phyloP scores from a whole-genome alignment of 257 asterid species.

The Jaltomata sinuosa region DNA sequence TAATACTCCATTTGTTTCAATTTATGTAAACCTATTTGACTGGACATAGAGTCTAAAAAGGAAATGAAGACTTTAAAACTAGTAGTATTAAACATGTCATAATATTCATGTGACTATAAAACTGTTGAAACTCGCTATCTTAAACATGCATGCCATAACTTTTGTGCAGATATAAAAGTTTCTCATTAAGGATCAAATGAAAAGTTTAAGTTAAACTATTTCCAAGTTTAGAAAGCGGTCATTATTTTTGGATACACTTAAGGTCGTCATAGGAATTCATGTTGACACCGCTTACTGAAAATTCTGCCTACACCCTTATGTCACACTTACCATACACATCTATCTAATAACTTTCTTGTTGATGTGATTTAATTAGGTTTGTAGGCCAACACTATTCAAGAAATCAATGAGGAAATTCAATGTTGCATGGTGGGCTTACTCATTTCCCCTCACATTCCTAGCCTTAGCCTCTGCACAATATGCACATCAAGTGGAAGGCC shows the following conservation, averaged over 20 bases:
- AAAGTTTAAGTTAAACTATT: neutral
- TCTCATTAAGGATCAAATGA: neutral
- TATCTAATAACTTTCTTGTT: neutral
- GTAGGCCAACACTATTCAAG: constrained; percentile 43
- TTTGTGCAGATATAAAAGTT: neutral
- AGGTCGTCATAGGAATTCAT: neutral
- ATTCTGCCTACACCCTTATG: fast-evolving
- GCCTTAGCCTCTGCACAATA: constrained; percentile 45
- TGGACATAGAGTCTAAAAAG: neutral
- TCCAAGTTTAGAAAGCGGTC: neutral
- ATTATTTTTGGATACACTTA: neutral
- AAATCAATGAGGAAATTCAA: constrained; percentile 41
- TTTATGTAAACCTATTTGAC: neutral
- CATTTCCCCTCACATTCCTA: constrained; percentile 37
- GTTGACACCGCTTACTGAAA: neutral
- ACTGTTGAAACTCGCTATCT: neutral
- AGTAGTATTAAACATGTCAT: neutral
- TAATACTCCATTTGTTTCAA: neutral
- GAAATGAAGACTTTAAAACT: neutral
- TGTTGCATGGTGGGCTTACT: constrained; percentile 52
- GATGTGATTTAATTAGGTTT: constrained; percentile 14
- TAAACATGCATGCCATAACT: neutral
- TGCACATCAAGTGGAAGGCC: constrained; percentile 26
- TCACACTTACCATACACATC: neutral
- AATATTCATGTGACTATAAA: neutral